Conservation (phyloP, 306 rosid genomes). For the Notholithocarpus densiflorus region DNA sequence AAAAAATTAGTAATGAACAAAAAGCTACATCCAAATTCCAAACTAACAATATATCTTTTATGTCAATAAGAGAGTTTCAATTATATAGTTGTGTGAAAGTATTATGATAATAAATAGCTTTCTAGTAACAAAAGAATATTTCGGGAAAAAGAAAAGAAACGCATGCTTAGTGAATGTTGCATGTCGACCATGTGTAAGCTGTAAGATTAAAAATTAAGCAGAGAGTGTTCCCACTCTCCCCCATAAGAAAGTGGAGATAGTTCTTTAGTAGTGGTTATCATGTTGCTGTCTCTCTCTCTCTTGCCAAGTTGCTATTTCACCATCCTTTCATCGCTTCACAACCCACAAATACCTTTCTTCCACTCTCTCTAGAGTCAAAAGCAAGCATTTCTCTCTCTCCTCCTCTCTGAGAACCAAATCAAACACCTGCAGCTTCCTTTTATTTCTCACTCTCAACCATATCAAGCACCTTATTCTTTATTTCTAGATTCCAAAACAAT, state of each 20-base stretch:
- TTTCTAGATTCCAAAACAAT: not conserved
- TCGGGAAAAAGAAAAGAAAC: too few relatives aligned
- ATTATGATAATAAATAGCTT: too few relatives aligned
- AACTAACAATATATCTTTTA: too few relatives aligned
- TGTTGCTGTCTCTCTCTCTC: slow-evolving; percentile 26
- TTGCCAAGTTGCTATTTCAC: not conserved
- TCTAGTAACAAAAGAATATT: too few relatives aligned
- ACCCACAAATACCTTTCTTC: not conserved
- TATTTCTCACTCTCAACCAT: not conserved
- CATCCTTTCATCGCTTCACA: not conserved
- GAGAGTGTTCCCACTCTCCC: slow-evolving; percentile 23
- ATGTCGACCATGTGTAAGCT: not conserved
- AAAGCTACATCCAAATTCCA: too few relatives aligned
- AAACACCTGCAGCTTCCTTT: not conserved
- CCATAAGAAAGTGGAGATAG: not conserved
- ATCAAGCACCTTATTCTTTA: not conserved
- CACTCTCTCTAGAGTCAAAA: not conserved
- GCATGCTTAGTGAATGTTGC: not conserved
- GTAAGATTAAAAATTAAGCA: not conserved
- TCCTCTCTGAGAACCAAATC: not conserved
- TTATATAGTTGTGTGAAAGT: too few relatives aligned
- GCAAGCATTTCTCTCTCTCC: not conserved
- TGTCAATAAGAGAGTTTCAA: too few relatives aligned
- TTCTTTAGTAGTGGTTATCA: slow-evolving; percentile 23
- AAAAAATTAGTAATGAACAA: too few relatives aligned